phyloP scores from a whole-genome alignment of 2,329 filamentous ascomycete genomes.

The Mycosphaerelloides madeirae region DNA sequence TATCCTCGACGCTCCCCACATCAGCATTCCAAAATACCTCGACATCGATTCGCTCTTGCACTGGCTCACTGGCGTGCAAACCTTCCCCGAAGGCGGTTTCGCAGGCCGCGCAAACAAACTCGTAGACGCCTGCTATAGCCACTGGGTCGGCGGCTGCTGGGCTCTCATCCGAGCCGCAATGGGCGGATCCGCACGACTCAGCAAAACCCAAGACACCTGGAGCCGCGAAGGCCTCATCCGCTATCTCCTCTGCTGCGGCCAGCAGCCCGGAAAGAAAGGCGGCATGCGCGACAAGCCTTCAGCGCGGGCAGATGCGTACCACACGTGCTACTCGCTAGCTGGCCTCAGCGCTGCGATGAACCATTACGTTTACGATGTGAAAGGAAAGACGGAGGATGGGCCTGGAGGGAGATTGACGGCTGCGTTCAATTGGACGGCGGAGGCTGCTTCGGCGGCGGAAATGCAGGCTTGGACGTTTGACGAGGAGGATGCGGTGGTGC shows the following conservation, averaged over 20 bases:
- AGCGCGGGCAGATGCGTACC: constrained; percentile 85
- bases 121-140: constrained; percentile 96
- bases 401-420: constrained; percentile 31
- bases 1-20: constrained; percentile 74
- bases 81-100: constrained; percentile 86
- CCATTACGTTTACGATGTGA: constrained; percentile 44
- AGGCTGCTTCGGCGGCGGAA: constrained; percentile 46
- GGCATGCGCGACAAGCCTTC: constrained; percentile 91
- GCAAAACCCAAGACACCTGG: constrained; percentile 52
- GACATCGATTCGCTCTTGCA: constrained; percentile 71
- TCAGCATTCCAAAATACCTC: constrained; percentile 70
- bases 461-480: constrained; percentile 59
- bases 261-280: constrained; percentile 62
- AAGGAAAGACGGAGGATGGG: constrained; percentile 11
- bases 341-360: constrained; percentile 81
- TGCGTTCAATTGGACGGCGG: constrained; percentile 43
- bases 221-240: constrained; percentile 78
- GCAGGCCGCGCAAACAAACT: constrained; percentile 95
- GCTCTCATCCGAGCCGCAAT: constrained; percentile 78
- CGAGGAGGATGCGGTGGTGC: constrained; percentile 62
- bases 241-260: constrained; percentile 87
- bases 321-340: constrained; percentile 85
- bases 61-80: constrained; percentile 87
- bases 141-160: constrained; percentile 97
- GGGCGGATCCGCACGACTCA: constrained; percentile 44